Conservation (phyloP, 2,329 filamentous ascomycete species). For the Incumbomyces lentus region DNA sequence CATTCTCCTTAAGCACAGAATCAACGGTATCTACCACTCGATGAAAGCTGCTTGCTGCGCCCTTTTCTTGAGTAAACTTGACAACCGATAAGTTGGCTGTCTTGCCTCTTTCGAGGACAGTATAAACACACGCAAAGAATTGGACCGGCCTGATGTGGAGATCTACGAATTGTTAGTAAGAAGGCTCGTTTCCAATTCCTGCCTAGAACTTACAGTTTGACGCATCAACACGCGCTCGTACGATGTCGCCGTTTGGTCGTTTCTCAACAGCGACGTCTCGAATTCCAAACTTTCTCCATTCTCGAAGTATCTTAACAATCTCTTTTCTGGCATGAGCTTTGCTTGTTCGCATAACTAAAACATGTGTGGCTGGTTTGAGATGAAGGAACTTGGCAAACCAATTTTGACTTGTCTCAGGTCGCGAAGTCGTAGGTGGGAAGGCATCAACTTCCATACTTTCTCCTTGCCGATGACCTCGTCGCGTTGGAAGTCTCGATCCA, state of each 20-base stretch:
- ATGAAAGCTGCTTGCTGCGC: slow-evolving; percentile 83
- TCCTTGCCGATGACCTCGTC: slow-evolving; percentile 5
- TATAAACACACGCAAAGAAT: slow-evolving; percentile 79
- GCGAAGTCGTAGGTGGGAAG: slow-evolving; percentile 12
- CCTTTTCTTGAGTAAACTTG: slow-evolving; percentile 78
- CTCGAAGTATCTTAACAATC: slow-evolving; percentile 60
- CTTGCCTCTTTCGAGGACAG: slow-evolving; percentile 74
- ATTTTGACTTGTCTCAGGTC: slow-evolving; percentile 52
- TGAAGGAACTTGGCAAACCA: slow-evolving; percentile 86
- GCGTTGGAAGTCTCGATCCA: background rate
- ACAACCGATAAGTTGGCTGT: slow-evolving; percentile 67
- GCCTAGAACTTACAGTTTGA: slow-evolving; percentile 58
- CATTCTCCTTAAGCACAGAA: slow-evolving; percentile 53
- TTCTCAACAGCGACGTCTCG: slow-evolving; percentile 69
- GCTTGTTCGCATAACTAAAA: slow-evolving; percentile 65
- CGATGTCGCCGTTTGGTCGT: slow-evolving; percentile 63
- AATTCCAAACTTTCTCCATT: slow-evolving; percentile 77
- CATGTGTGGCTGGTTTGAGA: slow-evolving; percentile 68
- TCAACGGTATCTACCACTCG: slow-evolving; percentile 69
- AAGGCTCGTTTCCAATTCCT: background rate
- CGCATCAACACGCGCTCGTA: slow-evolving; percentile 55
- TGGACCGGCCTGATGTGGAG: slow-evolving; percentile 77
- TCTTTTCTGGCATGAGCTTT: slow-evolving; percentile 68
- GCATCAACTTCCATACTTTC: slow-evolving; percentile 17
- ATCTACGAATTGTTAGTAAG: slow-evolving; percentile 38